Evolutionary conservation across 768 basidiomycete species (phyloP), one percentile per base, ranked within the genome.

Genomic region (Pisolithus sp.): DNA sequence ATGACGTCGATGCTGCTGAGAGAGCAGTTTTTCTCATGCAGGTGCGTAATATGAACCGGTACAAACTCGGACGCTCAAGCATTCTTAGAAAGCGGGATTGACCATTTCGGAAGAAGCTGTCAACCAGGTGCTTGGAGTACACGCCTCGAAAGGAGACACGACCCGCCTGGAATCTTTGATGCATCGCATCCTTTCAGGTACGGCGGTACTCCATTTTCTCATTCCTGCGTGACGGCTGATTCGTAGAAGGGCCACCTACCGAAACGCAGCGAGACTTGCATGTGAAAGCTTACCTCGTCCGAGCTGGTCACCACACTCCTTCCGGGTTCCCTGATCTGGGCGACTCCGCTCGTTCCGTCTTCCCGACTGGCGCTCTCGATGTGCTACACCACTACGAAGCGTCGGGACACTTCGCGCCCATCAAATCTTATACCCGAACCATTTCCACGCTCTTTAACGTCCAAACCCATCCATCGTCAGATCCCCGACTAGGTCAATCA

Each of bases 301-400:
- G 55, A 21, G 45, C 45, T 7, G 54, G 53, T 2, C 42, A 37
- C 3, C 34, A 34, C 34, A 13, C 34, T 34, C 34, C 34, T 34
- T 34, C 34, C 4, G 34, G 34, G 34, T 34, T 34, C 34, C 12
- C 34, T 13, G 34, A 34, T 34, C 34, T 34, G 4, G 34, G 12
- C 34, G 34, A 13, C 34, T 34, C 54, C 4, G 12, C 42, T 0
- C 55, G 62, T 0, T 70, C 76, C 21, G 68, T 66, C 0, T 74
- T 89, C 37, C 85, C 87, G 2, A 73, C 75, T 1, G 65, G 75
- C 9, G 90, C 92, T 1, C 75, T 94, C 17, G 62, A 72, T 0
- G 68, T 86, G 44, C 74, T 96, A 15, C 86, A 91, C 55, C 61
- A 73, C 1, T 91, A 89, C 64, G 94, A 96, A 68, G 62, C 67